These are phyloP conservation scores for Botrytis cinerea DNA, from an alignment of 2,329 filamentous ascomycete genomes.

Conservation along the genomic window DNA sequence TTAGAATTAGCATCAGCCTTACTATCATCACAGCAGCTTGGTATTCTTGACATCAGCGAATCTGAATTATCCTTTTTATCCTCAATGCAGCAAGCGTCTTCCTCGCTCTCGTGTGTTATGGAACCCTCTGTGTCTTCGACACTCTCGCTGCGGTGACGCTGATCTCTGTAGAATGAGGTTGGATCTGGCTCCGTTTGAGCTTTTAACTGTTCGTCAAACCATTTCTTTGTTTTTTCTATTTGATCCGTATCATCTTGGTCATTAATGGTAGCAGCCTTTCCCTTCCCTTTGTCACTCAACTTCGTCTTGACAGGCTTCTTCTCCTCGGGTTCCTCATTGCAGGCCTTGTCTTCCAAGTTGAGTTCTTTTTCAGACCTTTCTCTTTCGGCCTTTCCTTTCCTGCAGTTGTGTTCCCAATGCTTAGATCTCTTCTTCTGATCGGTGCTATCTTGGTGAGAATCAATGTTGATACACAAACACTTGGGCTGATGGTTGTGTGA, in stretches of 20 bases:
- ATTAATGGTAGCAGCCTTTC: background rate
- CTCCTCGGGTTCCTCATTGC: background rate
- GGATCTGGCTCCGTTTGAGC: background rate
- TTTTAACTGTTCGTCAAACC: slow-evolving; percentile 9
- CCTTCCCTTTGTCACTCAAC: background rate
- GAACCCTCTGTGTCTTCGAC: background rate
- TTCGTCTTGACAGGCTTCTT: background rate
- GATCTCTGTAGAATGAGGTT: background rate
- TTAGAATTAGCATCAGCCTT: background rate
- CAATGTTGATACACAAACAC: background rate
- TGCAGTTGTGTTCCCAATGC: slow-evolving; percentile 12
- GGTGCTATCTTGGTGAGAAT: background rate
- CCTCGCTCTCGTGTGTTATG: background rate
- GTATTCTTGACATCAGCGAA: slow-evolving; percentile 4
- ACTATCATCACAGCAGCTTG: slow-evolving; percentile 21
- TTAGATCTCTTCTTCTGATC: slow-evolving; percentile 7
- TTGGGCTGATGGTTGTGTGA: background rate
- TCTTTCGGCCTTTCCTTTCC: background rate
- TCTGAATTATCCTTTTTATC: background rate
- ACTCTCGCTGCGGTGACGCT: background rate
- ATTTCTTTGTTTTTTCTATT: slow-evolving; percentile 7
- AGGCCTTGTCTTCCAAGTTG: background rate
- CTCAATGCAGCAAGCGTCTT: background rate
- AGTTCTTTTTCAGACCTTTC: background rate
- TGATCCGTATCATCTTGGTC: background rate